Evolutionary conservation across 2,329 filamentous ascomycete species (phyloP), one percentile per base, ranked within the genome.

Genomic region (Aspergillus sp.): DNA sequence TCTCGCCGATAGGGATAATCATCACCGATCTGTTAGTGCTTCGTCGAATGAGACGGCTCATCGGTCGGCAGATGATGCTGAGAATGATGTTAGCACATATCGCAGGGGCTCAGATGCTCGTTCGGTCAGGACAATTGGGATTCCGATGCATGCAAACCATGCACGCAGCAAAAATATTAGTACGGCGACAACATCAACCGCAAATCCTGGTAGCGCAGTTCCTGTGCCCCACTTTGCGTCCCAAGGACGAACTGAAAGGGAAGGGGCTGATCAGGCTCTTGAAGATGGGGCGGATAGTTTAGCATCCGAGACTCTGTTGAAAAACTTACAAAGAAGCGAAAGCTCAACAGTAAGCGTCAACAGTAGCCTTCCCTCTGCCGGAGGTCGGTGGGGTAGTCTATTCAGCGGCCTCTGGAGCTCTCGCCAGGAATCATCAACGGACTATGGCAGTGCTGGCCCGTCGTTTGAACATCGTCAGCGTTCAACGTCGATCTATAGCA

Each of bases 351-450:
- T 72, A 11, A 79, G 76, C 58, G 74, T 74, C 48, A 71, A 75
- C 48, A 79, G 76, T 56, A 79, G 76, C 52, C 74, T 80, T 20
- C 79, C 80, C 18, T 76, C 76, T 32, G 72, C 76, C 4, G 66
- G 68, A 49, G 81, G 80, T 55, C 79, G 79, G 34, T 85, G 83
- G 83, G 81, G 82, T 18, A 82, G 78, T 34, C 71, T 85, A 47
- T 79, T 84, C 63, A 84, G 81, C 56, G 78, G 78, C 2, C 77
- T 85, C 56, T 86, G 83, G 83, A 79, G 74, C 61, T 72, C 76
- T 36, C 78, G 76, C 15, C 77, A 80, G 48, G 77, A 76, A 45
- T 81, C 81, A 2, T 78, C 80, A 7, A 76, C 74, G 9, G 77
- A 77, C 53, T 71, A 76, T 11, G 55, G 59, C 43, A 67, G 65